A percentile compares a stretch with the other conserved stretches of the same genome.
These are phyloP conservation scores for Botrytis byssoidea DNA, from an alignment of 2,329 filamentous ascomycete species.

Conservation along the genomic window DNA sequence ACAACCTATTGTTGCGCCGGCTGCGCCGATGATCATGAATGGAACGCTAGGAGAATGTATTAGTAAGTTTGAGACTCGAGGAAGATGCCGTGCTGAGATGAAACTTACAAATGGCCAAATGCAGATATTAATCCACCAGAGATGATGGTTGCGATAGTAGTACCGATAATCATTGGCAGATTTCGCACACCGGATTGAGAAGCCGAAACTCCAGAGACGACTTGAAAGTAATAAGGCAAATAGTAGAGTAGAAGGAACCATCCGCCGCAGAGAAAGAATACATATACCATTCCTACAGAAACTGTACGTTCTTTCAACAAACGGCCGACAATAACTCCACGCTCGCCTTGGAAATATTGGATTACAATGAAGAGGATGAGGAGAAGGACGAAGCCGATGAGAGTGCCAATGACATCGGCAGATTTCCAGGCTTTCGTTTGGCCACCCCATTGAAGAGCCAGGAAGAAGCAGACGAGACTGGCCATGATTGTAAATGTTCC, in stretches of 20 bases:
- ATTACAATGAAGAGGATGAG: conserved; percentile 40
- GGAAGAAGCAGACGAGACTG: conserved; percentile 45
- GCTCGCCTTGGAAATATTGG: conserved; percentile 46
- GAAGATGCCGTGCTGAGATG: neutral
- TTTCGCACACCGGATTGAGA: conserved; percentile 41
- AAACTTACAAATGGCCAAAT: conserved; percentile 37
- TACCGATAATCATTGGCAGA: conserved; percentile 41
- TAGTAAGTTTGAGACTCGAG: neutral
- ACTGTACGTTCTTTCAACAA: conserved; percentile 47
- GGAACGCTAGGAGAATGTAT: conserved; percentile 33
- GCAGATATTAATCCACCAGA: conserved; percentile 39
- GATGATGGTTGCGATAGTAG: conserved; percentile 40
- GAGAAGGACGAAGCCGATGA: conserved; percentile 43
- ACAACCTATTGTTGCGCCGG: conserved; percentile 43
- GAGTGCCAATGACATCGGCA: conserved; percentile 44
- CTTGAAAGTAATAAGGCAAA: conserved; percentile 53
- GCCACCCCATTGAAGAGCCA: conserved; percentile 51
- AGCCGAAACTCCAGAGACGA: conserved; percentile 39
- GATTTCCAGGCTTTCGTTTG: conserved; percentile 46
- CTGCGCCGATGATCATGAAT: conserved; percentile 38
- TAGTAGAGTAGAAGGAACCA: conserved; percentile 50
- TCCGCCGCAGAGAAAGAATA: conserved; percentile 45
- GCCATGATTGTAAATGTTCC: conserved; percentile 48
- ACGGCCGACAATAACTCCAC: conserved; percentile 50
- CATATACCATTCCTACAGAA: conserved; percentile 44